Conservation (phyloP, 2,329 filamentous ascomycete genomes). For the Beauveria caledonica region DNA sequence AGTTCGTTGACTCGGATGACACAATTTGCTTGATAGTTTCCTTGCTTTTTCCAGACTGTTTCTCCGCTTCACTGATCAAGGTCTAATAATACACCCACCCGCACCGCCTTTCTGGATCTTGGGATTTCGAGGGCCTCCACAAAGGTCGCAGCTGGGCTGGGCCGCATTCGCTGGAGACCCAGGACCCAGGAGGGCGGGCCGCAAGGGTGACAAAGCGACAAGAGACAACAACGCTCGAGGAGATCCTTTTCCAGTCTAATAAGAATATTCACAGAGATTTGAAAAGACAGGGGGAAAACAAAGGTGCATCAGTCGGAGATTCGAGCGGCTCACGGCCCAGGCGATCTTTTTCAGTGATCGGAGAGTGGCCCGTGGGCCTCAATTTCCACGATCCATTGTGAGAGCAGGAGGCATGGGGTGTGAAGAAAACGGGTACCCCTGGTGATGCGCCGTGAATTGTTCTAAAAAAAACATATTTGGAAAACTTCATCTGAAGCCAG, state of each 20-base stretch:
- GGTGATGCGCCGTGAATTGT: too few relatives aligned
- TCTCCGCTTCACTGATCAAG: not conserved
- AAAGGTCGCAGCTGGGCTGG: not conserved
- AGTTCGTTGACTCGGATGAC: not conserved
- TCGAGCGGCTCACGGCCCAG: not conserved
- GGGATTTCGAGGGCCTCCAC: not conserved
- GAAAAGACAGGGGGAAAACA: too few relatives aligned
- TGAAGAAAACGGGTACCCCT: not conserved
- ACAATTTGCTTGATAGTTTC: too few relatives aligned
- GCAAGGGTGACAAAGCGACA: not conserved
- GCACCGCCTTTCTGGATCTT: not conserved
- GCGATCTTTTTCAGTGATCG: not conserved
- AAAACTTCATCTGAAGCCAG: too few relatives aligned
- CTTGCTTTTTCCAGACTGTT: not conserved
- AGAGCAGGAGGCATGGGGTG: not conserved
- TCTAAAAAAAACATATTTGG: too few relatives aligned
- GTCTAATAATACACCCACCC: not conserved
- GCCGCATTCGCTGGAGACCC: not conserved
- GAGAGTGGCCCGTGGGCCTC: not conserved
- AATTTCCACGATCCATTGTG: not conserved
- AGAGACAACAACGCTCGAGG: slow-evolving; percentile 3
- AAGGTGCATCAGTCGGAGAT: too few relatives aligned
- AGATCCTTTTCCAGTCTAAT: not conserved
- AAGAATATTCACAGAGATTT: not conserved
- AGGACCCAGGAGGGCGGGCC: not conserved